Percentiles rank a stretch among this genome's conserved stretches.
These are phyloP conservation scores for Diaporthe sp. DNA, from an alignment of 2,329 filamentous ascomycete genomes.

Conservation along the genomic window DNA sequence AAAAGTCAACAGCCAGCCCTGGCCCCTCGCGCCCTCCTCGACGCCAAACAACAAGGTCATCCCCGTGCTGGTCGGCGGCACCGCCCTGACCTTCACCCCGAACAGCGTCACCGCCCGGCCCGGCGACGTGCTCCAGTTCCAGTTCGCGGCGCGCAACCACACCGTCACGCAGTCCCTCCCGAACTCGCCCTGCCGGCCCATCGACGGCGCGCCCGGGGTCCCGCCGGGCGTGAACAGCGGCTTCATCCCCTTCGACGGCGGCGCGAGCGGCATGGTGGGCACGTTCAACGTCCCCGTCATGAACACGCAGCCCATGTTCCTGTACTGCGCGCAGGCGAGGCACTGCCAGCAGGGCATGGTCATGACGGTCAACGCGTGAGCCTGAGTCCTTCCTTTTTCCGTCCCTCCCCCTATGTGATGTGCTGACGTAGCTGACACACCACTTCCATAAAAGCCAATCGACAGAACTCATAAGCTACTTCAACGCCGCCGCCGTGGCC, in stretches of 20 bases:
- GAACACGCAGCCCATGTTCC: conserved; percentile 59
- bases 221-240: conserved; percentile 54
- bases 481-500: conserved; percentile 1
- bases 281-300: conserved; percentile 62
- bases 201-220: conserved; percentile 47
- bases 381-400: background rate
- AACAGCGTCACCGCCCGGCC: conserved; percentile 40
- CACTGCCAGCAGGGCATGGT: conserved; percentile 65
- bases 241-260: conserved; percentile 54
- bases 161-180: conserved; percentile 53
- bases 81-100: conserved; percentile 39
- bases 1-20: conserved; percentile 26
- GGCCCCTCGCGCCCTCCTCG: background rate
- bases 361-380: conserved; percentile 58
- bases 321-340: conserved; percentile 62
- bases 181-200: conserved; percentile 52
- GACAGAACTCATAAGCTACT: conserved; percentile 25
- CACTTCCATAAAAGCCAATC: background rate
- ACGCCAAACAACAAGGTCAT: conserved; percentile 26
- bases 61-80: conserved; percentile 41
- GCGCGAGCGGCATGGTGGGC: conserved; percentile 51
- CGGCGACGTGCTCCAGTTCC: conserved; percentile 44
- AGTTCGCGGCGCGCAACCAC: conserved; percentile 46
- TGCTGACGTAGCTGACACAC: background rate
- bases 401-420: background rate